A percentile compares a stretch with the other conserved stretches of the same genome.
Conservation (phyloP, 352 stramenopile species). For the Globisporangium okanoganense region DNA sequence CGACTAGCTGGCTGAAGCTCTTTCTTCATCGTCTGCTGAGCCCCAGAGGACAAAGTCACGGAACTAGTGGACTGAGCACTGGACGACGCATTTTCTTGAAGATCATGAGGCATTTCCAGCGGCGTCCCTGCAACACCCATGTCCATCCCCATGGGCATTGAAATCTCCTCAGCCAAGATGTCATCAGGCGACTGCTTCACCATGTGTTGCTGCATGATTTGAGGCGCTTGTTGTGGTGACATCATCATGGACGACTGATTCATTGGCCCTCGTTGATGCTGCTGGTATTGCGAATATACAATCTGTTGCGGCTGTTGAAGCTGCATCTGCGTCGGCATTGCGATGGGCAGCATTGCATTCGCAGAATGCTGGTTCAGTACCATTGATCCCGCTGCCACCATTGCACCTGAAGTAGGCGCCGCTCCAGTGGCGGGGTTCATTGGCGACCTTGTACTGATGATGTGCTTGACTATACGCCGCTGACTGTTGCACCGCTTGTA, state of each 20-base stretch:
- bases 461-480: constrained; percentile 76
- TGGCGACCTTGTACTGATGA: constrained; percentile 48
- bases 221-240: constrained; percentile 3
- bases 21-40: constrained; percentile 20
- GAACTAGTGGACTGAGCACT: not conserved
- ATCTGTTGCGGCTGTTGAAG: not conserved
- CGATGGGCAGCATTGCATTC: constrained; percentile 38
- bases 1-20: constrained; percentile 15
- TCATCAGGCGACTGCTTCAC: constrained; percentile 50
- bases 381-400: not conserved
- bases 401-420: not conserved
- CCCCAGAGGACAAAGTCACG: not conserved
- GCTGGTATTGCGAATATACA: constrained; percentile 24
- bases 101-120: constrained; percentile 56
- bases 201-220: not conserved
- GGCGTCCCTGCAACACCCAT: constrained; percentile 30
- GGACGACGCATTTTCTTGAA: constrained; percentile 35
- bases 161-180: constrained; percentile 39
- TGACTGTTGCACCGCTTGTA: constrained; percentile 80
- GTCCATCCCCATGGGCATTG: constrained; percentile 25
- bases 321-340: constrained; percentile 36
- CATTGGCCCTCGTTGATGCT: constrained; percentile 5
- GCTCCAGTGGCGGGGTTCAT: not conserved
- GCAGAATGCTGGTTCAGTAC: constrained; percentile 5
- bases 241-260: not conserved